Evolutionary conservation across 2,329 filamentous ascomycete species (phyloP).

Genomic region (Diaporthe citri): DNA sequence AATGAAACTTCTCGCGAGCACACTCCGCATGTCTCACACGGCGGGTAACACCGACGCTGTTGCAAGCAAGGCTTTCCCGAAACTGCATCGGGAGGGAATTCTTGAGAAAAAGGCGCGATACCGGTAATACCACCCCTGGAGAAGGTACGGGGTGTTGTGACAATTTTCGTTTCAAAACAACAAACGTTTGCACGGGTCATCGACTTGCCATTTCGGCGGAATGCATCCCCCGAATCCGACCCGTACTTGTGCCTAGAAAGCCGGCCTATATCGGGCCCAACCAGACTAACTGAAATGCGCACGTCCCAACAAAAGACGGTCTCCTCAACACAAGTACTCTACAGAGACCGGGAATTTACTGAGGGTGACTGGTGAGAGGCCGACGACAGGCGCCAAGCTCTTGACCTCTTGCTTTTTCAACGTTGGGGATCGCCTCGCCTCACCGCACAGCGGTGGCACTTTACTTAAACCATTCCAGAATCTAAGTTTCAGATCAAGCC

Average conservation of each 20-base stretch:
- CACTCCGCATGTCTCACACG: not conserved
- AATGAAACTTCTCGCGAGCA: conserved; percentile 2
- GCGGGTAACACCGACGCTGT: not conserved
- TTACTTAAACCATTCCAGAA: not conserved
- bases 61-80: not conserved
- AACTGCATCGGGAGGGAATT: not conserved
- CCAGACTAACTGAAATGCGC: not conserved
- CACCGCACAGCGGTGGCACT: not conserved
- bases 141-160: conserved; percentile 3
- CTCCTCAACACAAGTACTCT: conserved; percentile 5
- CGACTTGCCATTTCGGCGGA: conserved; percentile 15
- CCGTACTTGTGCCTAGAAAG: not conserved
- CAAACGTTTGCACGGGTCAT: conserved; percentile 24
- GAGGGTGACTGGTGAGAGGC: not conserved
- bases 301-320: conserved; percentile 3
- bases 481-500: not conserved
- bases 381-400: not conserved
- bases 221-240: not conserved
- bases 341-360: not conserved
- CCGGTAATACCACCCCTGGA: not conserved
- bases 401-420: conserved; percentile 20
- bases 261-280: not conserved
- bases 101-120: not conserved
- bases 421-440: not conserved
- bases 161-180: conserved; percentile 17